Base-by-base conservation (phyloP, 1,139 yeast genomes). In the Pichia sp. region DNA sequence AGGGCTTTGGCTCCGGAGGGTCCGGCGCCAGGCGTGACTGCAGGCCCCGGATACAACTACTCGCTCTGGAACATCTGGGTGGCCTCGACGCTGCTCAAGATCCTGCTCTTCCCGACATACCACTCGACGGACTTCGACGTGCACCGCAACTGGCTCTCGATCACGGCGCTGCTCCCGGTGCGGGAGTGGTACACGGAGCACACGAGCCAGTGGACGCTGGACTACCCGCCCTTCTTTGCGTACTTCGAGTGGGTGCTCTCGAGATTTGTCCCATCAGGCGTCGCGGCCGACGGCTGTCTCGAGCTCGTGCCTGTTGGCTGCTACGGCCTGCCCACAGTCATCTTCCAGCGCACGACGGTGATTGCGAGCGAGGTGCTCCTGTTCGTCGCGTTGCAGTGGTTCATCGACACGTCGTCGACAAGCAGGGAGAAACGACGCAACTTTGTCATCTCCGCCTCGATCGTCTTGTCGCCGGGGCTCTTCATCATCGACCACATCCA, bases 151-250 rank as follows among this genome's bases (percentile, higher is more conserved):
- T 93, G 99, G 99, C 77, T 93, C 46, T 96, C 99, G 0, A 85
- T 93, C 49, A 93, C 99, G 2, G 73, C 83, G 63, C 78, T 78
- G n/a, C 71, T 92, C 40, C 98, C 98, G 0, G 55, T 92, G 16
- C 73, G 73, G 12, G 69, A 86, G 55, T 93, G 99, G 99, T 93
- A 93, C 67, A 69, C 76, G 48, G 97, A 93, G 64, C 72, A 77
- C 30, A 91, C 96, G 0, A 86, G 89, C 44, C 93, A 87, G 67
- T 93, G 99, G 98, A 93, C 99, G 0, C 73, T 95, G 51, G 99
- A 93, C 71, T 93, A 93, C 71, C 99, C 99, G 6, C 99, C 99
- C 0, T 89, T 91, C 66, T 93, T 93, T 70, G 99, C 99, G 0
- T 91, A 90, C 69, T 92, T 93, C 64, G 99, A 93, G 69, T 90